These are phyloP conservation scores for Halenospora varia DNA, from an alignment of 495 filamentous ascomycete genomes.

Conservation along the genomic window DNA sequence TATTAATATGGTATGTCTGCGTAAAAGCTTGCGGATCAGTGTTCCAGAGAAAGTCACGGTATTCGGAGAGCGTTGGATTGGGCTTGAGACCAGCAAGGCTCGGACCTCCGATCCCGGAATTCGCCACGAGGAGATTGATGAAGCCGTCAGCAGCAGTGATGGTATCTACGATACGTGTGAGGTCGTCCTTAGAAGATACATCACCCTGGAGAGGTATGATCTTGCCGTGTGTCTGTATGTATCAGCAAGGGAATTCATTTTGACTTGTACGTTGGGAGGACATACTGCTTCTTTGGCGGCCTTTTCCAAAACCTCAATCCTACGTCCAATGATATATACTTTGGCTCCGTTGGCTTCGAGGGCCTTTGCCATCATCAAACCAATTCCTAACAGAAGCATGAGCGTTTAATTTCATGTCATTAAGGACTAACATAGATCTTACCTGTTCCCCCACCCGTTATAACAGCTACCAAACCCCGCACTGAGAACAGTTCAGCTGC, in stretches of 20 bases:
- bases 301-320: slow-evolving; percentile 46
- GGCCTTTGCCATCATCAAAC: slow-evolving; percentile 59
- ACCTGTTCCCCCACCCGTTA: slow-evolving; percentile 61
- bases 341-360: slow-evolving; percentile 63
- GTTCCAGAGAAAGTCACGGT: background rate
- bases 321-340: slow-evolving; percentile 67
- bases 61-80: background rate
- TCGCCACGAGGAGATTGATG: slow-evolving; percentile 64
- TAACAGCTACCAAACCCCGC: slow-evolving; percentile 51
- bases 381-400: slow-evolving; percentile 50
- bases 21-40: slow-evolving; percentile 49
- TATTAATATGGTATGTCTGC: slow-evolving; percentile 55
- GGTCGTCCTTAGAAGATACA: slow-evolving; percentile 59
- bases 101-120: slow-evolving; percentile 60
- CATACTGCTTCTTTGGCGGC: slow-evolving; percentile 24
- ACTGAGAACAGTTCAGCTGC: background rate
- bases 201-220: slow-evolving; percentile 62
- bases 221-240: slow-evolving; percentile 9
- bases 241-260: background rate
- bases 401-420: slow-evolving; percentile 11
- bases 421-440: slow-evolving; percentile 28
- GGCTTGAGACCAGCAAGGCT: slow-evolving; percentile 43
- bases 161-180: slow-evolving; percentile 46
- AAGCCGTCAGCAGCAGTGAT: slow-evolving; percentile 52
- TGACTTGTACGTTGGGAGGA: slow-evolving; percentile 21